A percentile compares a stretch with the other conserved stretches of the same genome.
These are phyloP conservation scores for Nakaseomyces glabratus DNA, from an alignment of 1,139 yeast species.

Conservation along the genomic window DNA sequence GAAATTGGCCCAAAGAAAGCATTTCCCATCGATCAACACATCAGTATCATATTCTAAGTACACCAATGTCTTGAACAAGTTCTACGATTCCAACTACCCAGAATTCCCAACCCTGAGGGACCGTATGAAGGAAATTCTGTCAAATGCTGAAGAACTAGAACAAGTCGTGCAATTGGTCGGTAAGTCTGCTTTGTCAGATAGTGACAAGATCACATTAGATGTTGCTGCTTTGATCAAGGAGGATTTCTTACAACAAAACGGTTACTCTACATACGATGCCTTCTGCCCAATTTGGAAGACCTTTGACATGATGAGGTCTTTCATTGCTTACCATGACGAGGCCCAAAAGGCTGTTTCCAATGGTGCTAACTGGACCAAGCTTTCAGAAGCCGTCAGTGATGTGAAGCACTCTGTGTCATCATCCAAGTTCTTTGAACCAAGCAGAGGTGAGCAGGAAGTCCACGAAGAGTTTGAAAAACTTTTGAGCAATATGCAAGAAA, in stretches of 20 bases:
- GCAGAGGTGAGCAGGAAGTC: slow-evolving; percentile 77
- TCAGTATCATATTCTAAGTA: slow-evolving; percentile 94
- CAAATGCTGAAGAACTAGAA: slow-evolving; percentile 96
- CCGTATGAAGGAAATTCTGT: slow-evolving; percentile 84
- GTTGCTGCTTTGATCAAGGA: slow-evolving; percentile 87
- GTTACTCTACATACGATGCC: slow-evolving; percentile 95
- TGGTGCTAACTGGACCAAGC: slow-evolving; percentile 92
- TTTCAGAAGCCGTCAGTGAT: slow-evolving; percentile 79
- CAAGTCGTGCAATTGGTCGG: slow-evolving; percentile 99
- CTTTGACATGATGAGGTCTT: slow-evolving; percentile 93
- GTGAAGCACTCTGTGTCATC: slow-evolving; percentile 90
- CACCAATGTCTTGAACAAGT: slow-evolving; percentile 76
- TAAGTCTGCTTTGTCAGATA: slow-evolving; percentile 91
- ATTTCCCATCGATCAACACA: slow-evolving; percentile 97
- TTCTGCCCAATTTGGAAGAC: slow-evolving; percentile 99
- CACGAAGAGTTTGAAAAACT: slow-evolving; percentile 69
- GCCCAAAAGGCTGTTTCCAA: slow-evolving; percentile 94
- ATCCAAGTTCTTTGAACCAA: slow-evolving; percentile 92
- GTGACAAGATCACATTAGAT: slow-evolving; percentile 93
- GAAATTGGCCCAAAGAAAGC: slow-evolving; percentile 98
- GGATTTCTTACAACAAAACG: slow-evolving; percentile 98
- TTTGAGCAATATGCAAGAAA: slow-evolving; percentile 68
- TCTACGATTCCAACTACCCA: slow-evolving; percentile 77
- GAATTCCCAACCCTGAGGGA: slow-evolving; percentile 87
- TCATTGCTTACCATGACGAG: slow-evolving; percentile 84